A percentile compares a stretch with the other conserved stretches of the same genome.
phyloP scores from a whole-genome alignment of 2,329 filamentous ascomycete species.

The Mariannaea sp. region DNA sequence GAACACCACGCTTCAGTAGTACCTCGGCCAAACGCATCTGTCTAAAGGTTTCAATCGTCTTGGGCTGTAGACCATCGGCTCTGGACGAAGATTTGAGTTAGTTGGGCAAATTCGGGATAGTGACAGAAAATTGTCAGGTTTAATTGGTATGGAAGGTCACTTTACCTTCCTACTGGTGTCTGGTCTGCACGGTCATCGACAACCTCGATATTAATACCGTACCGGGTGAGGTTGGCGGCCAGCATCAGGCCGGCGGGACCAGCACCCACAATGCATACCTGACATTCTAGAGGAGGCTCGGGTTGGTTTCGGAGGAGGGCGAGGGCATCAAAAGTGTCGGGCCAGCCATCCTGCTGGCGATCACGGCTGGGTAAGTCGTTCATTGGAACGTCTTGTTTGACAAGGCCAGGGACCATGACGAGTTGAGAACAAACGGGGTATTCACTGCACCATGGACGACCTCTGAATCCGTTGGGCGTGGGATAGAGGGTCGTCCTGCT shows the following conservation, averaged over 20 bases:
- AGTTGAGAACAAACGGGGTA: constrained; percentile 10
- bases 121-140: neutral
- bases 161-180: constrained; percentile 65
- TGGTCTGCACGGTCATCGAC: constrained; percentile 71
- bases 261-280: constrained; percentile 60
- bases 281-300: constrained; percentile 50
- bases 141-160: neutral
- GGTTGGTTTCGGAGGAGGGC: constrained; percentile 55
- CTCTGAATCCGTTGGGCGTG: constrained; percentile 25
- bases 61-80: constrained; percentile 76
- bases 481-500: constrained; percentile 37
- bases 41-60: constrained; percentile 76
- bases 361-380: constrained; percentile 34
- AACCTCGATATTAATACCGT: constrained; percentile 67
- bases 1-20: constrained; percentile 68
- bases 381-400: constrained; percentile 41
- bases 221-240: constrained; percentile 62
- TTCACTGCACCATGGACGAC: constrained; percentile 38
- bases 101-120: constrained; percentile 13
- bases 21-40: constrained; percentile 75
- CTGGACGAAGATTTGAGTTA: constrained; percentile 39
- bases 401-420: constrained; percentile 42
- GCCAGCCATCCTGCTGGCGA: constrained; percentile 36
- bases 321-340: constrained; percentile 50
- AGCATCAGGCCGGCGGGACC: constrained; percentile 62